These are phyloP conservation scores for Phytopythium kandeliae DNA, from an alignment of 352 stramenopile species.

Conservation along the genomic window DNA sequence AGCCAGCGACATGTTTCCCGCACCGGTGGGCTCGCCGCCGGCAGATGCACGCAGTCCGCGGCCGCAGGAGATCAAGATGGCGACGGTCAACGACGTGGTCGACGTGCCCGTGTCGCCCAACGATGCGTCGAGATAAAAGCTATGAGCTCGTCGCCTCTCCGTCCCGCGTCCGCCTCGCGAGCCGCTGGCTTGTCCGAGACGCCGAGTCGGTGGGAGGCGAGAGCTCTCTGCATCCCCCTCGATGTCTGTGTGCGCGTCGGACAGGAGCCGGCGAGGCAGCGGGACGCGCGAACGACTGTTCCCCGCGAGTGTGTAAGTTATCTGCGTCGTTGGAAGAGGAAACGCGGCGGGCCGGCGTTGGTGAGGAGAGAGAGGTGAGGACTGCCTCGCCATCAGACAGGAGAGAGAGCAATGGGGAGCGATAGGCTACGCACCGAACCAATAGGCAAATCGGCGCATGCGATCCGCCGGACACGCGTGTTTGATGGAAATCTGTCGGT, in stretches of 20 bases:
- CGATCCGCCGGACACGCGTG: neutral
- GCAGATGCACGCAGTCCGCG: neutral
- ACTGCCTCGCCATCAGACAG: no score
- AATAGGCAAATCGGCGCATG: constrained; percentile 1
- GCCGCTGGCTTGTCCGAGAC: no score
- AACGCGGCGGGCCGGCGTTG: no score
- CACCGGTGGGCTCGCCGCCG: neutral
- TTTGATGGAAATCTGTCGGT: no score
- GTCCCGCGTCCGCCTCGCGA: neutral
- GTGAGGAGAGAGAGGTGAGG: no score
- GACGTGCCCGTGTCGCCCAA: constrained; percentile 1
- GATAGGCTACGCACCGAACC: neutral
- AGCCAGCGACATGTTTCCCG: neutral
- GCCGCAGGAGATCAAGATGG: constrained; percentile 1
- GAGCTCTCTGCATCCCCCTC: neutral
- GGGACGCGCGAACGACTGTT: neutral
- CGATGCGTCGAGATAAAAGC: constrained; percentile 9
- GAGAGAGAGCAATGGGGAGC: neutral
- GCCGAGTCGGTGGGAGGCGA: no score
- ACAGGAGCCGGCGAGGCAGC: neutral
- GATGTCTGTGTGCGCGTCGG: constrained; percentile 2
- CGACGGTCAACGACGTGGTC: neutral
- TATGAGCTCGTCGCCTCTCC: constrained; percentile 3
- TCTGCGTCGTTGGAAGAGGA: constrained; percentile 5
- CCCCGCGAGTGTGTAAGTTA: constrained; percentile 4